phyloP scores from a whole-genome alignment of 352 stramenopile genomes.

The Globisporangium paddicum region DNA sequence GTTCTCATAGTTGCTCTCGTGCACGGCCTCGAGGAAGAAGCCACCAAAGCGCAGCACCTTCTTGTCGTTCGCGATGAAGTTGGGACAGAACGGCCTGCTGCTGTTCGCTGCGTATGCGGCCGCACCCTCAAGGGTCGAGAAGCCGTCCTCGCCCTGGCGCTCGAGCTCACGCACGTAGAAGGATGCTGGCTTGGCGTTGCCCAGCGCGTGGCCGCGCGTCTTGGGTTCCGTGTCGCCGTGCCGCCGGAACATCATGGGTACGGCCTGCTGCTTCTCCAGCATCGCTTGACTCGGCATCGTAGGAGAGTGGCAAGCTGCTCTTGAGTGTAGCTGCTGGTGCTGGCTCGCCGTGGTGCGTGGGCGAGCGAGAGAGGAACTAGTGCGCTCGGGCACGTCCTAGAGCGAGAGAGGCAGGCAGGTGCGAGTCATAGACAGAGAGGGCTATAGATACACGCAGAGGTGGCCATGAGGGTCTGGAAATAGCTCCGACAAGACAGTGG shows the following conservation, averaged over 20 bases:
- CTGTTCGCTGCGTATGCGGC: too few species aligned
- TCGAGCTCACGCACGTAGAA: conserved; percentile 75
- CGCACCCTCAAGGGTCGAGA: conserved; percentile 49
- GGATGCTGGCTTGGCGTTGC: conserved; percentile 52
- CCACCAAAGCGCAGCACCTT: conserved; percentile 84
- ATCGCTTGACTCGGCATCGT: conserved; percentile 53
- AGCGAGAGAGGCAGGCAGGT: not conserved
- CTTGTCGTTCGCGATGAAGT: conserved; percentile 75
- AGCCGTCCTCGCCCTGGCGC: conserved; percentile 34
- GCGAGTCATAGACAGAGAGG: too few species aligned
- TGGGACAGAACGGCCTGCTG: conserved; percentile 56
- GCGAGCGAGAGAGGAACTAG: conserved; percentile 11
- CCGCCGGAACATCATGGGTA: conserved; percentile 77
- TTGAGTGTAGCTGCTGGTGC: not conserved
- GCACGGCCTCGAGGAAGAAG: conserved; percentile 86
- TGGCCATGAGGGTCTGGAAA: not conserved
- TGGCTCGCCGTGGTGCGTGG: not conserved
- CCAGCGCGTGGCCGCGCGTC: conserved; percentile 48
- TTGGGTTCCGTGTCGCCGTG: conserved; percentile 77
- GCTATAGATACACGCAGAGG: not conserved
- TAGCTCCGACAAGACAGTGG: conserved; percentile 4
- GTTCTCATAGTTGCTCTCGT: conserved; percentile 86
- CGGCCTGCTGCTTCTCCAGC: conserved; percentile 69
- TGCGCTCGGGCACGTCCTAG: not conserved
- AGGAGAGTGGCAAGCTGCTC: not conserved